Evolutionary conservation across 179 eudicot genomes (phyloP).

Genomic region (Gypsophila paniculata): DNA sequence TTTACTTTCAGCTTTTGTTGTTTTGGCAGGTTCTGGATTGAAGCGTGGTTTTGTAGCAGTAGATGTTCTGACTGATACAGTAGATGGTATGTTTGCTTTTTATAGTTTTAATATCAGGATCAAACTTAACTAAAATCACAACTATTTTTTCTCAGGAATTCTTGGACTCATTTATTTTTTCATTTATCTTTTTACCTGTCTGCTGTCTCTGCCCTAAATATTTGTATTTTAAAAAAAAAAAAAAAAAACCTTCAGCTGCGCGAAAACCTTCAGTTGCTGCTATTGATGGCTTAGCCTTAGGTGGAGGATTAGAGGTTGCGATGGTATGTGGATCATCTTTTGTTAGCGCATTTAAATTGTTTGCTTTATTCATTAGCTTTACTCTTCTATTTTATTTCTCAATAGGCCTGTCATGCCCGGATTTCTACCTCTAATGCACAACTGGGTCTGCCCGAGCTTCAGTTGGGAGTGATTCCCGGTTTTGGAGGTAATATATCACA

Average conservation of each 20-base stretch:
- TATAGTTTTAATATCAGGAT: conserved; percentile 2
- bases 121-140: not conserved
- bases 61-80: conserved; percentile 71
- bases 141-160: not conserved
- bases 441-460: conserved; percentile 91
- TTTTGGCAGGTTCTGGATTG: conserved; percentile 48
- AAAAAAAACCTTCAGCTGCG: conserved; percentile 42
- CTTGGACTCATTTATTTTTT: too few relatives aligned
- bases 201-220: not conserved
- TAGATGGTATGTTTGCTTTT: conserved; percentile 52
- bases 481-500: conserved; percentile 68
- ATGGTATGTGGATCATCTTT: conserved; percentile 52
- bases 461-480: conserved; percentile 85
- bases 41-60: conserved; percentile 77
- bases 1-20: not conserved
- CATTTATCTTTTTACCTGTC: too few relatives aligned
- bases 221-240: not conserved
- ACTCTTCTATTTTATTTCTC: conserved; percentile 10
- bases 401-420: conserved; percentile 86
- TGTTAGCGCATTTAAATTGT: not conserved
- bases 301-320: conserved; percentile 94
- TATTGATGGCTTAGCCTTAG: conserved; percentile 86
- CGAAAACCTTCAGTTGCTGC: conserved; percentile 93
- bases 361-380: conserved; percentile 6
- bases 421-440: conserved; percentile 78